Conservation (phyloP, 495 filamentous ascomycete genomes). For the Penicillium alfredii region DNA sequence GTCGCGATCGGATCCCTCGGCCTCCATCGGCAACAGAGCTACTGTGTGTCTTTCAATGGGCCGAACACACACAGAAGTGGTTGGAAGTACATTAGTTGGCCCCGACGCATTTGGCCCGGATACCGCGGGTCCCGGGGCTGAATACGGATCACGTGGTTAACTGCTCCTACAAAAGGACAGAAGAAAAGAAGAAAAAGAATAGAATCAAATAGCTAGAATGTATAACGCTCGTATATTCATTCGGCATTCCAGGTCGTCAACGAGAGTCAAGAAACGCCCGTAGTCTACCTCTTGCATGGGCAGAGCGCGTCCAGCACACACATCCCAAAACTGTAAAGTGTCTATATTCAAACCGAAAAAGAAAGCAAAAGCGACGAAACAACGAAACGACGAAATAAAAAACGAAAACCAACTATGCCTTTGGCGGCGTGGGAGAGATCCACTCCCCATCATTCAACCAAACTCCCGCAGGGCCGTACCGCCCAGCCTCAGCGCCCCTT, state of each 20-base stretch:
- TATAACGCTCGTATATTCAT: no score
- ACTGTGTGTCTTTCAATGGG: no score
- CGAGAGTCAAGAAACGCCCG: constrained; percentile 3
- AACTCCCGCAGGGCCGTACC: constrained; percentile 76
- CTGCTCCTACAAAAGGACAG: no score
- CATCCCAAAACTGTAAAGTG: constrained; percentile 10
- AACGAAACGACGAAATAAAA: no score
- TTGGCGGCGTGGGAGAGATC: constrained; percentile 40
- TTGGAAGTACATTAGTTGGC: no score
- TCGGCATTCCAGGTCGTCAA: constrained; percentile 9
- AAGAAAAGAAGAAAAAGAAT: no score
- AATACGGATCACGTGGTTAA: constrained; percentile 11
- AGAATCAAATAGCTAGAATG: no score
- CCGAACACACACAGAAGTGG: no score
- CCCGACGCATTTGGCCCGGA: no score
- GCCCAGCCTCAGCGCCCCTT: constrained; percentile 58
- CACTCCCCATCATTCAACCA: constrained; percentile 69
- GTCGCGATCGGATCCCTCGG: constrained; percentile 32
- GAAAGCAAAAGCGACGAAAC: no score
- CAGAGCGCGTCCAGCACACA: constrained; percentile 20
- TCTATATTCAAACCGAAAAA: no score
- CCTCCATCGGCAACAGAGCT: constrained; percentile 25
- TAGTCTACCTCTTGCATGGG: constrained; percentile 4
- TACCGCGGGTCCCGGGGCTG: no score
- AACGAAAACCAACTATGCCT: constrained; percentile 13